Evolutionary conservation across 768 basidiomycete species (phyloP).

Genomic region (Suillus luteus): DNA sequence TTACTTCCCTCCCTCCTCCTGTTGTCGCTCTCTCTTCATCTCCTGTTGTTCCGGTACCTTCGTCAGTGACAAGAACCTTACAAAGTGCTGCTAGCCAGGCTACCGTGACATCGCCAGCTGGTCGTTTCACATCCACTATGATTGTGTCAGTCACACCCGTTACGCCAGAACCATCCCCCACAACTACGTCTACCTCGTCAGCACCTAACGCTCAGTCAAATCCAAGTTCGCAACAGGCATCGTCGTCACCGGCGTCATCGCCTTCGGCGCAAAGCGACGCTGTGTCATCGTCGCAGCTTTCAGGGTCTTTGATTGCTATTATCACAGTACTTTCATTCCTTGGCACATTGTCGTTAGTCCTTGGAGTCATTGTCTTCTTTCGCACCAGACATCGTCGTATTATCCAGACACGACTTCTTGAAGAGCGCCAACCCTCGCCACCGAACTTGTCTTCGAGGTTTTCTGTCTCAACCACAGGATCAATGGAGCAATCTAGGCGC

Average conservation of each 20-base stretch:
- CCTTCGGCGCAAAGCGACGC: conserved; percentile 1
- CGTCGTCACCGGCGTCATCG: not conserved
- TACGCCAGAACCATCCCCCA: conserved; percentile 8
- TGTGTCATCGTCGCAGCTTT: conserved; percentile 9
- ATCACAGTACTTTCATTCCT: conserved; percentile 20
- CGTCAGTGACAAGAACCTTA: not conserved
- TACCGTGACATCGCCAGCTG: too few species aligned
- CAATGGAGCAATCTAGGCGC: not conserved
- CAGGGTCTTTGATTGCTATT: conserved; percentile 21
- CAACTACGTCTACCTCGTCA: not conserved
- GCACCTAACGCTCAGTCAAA: not conserved
- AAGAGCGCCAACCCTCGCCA: not conserved
- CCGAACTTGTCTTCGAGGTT: conserved; percentile 4
- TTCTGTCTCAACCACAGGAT: conserved; percentile 10
- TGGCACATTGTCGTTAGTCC: conserved; percentile 18
- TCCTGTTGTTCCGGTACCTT: not conserved
- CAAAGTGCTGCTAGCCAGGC: not conserved
- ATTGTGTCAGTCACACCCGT: not conserved
- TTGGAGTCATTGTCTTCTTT: conserved; percentile 20
- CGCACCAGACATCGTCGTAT: conserved; percentile 17
- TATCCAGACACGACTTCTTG: not conserved
- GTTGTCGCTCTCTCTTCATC: not conserved
- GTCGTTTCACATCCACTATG: too few species aligned
- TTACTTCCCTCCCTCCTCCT: not conserved
- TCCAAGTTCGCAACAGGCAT: not conserved